Evolutionary conservation across 2,329 filamentous ascomycete genomes (phyloP).

Genomic region (Colletotrichum lini): DNA sequence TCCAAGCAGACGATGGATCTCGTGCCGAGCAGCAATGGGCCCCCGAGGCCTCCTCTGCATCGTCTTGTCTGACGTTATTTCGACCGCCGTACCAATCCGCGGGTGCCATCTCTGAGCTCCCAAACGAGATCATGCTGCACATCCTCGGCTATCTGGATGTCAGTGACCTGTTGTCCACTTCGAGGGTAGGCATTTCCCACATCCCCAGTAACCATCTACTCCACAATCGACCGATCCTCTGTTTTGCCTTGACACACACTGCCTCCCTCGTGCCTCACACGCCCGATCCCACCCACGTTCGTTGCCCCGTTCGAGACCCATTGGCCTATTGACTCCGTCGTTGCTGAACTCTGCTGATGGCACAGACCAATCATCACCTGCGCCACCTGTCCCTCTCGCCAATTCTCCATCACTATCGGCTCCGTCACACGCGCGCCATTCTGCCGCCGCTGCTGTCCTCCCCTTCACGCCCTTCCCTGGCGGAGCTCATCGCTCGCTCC

Average conservation of each 20-base stretch:
- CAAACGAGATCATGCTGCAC: conserved; percentile 70
- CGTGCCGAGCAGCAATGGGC: conserved; percentile 20
- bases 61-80: conserved; percentile 26
- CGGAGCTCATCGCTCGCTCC: conserved; percentile 73
- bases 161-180: conserved; percentile 68
- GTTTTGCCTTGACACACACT: neutral
- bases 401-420: conserved; percentile 74
- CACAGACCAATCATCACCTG: conserved; percentile 73
- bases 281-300: conserved; percentile 1
- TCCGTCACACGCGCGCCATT: conserved; percentile 67
- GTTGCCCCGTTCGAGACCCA: conserved; percentile 8
- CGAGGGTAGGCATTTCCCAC: conserved; percentile 63
- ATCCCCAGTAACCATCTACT: conserved; percentile 11
- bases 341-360: conserved; percentile 34
- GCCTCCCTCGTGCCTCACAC: neutral
- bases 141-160: conserved; percentile 71
- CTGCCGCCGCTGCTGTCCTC: conserved; percentile 71
- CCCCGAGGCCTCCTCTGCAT: conserved; percentile 2
- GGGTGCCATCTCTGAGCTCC: conserved; percentile 53
- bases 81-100: conserved; percentile 18
- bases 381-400: conserved; percentile 74
- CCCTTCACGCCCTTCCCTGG: conserved; percentile 70
- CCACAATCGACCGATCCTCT: neutral
- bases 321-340: conserved; percentile 11
- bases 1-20: conserved; percentile 5